Conservation (phyloP, 169 alveolate genomes). For the Cytauxzoon felis region DNA sequence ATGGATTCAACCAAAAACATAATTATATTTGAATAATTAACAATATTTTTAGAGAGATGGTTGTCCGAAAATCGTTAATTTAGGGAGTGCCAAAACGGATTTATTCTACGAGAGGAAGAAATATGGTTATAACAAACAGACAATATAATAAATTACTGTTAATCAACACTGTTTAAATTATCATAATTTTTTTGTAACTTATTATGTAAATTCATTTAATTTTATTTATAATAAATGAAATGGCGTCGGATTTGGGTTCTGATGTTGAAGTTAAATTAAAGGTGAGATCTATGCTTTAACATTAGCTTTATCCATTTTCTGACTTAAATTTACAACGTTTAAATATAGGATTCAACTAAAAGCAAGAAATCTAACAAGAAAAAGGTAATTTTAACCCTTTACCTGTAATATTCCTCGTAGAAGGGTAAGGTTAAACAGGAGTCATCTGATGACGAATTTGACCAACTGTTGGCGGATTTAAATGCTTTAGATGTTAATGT, state of each 20-base stretch:
- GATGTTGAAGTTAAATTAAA: neutral
- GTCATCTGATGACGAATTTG: conserved; percentile 54
- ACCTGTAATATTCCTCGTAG: neutral
- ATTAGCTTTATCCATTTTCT: no score
- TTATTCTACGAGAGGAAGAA: conserved; percentile 94
- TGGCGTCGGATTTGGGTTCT: neutral
- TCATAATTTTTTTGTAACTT: no score
- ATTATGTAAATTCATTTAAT: neutral
- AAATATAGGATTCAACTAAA: neutral
- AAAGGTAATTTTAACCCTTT: no score
- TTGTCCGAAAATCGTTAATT: conserved; percentile 97
- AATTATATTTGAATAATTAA: neutral
- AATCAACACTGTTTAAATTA: no score
- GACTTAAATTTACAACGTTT: neutral
- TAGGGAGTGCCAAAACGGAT: conserved; percentile 97
- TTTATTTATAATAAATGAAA: neutral
- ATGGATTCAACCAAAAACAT: neutral
- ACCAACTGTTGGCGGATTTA: conserved; percentile 50
- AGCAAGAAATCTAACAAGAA: neutral
- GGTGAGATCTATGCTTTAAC: neutral
- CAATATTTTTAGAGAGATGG: conserved; percentile 93
- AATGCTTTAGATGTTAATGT: conserved; percentile 7
- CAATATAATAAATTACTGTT: neutral
- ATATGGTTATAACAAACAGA: conserved; percentile 76
- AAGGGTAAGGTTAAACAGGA: conserved; percentile 43